These are phyloP conservation scores for Ophiostoma perfectum DNA, from an alignment of 2,329 filamentous ascomycete genomes.

Conservation along the genomic window DNA sequence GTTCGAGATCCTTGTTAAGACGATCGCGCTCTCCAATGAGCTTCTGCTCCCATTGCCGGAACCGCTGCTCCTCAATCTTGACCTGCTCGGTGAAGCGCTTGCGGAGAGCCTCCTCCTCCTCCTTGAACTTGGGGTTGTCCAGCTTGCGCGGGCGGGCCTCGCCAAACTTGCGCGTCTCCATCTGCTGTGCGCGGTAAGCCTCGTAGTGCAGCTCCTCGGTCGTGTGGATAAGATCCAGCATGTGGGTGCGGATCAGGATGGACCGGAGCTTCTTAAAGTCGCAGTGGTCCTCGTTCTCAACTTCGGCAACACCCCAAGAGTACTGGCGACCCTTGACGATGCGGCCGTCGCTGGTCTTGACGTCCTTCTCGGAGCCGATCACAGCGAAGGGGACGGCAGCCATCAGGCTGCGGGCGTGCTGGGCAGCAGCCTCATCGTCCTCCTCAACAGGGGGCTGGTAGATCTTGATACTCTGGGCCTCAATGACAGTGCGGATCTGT, in stretches of 20 bases:
- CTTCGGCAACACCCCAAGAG: conserved; percentile 97
- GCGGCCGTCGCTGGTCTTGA: conserved; percentile 90
- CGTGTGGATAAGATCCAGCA: conserved; percentile 99
- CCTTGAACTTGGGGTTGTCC: conserved; percentile 99
- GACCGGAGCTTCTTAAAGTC: conserved; percentile 99
- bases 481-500: conserved; percentile 91
- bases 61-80: conserved; percentile 99
- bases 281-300: conserved; percentile 99
- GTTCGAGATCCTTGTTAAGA: conserved; percentile 98
- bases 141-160: conserved; percentile 95
- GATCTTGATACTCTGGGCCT: conserved; percentile 99
- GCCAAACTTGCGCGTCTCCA: conserved; percentile 99
- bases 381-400: conserved; percentile 97
- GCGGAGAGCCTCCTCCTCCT: conserved; percentile 95
- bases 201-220: conserved; percentile 99
- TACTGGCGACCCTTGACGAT: conserved; percentile 99
- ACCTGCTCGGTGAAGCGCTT: conserved; percentile 99
- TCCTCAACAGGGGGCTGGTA: conserved; percentile 97
- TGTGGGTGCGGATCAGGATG: conserved; percentile 97
- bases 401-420: conserved; percentile 91
- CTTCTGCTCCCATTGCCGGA: conserved; percentile 99
- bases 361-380: conserved; percentile 98
- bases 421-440: conserved; percentile 91
- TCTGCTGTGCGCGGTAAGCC: conserved; percentile 97
- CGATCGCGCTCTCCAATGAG: conserved; percentile 97